Conservation (phyloP, 331 rosid genomes). For the Pyracantha coccinea region DNA sequence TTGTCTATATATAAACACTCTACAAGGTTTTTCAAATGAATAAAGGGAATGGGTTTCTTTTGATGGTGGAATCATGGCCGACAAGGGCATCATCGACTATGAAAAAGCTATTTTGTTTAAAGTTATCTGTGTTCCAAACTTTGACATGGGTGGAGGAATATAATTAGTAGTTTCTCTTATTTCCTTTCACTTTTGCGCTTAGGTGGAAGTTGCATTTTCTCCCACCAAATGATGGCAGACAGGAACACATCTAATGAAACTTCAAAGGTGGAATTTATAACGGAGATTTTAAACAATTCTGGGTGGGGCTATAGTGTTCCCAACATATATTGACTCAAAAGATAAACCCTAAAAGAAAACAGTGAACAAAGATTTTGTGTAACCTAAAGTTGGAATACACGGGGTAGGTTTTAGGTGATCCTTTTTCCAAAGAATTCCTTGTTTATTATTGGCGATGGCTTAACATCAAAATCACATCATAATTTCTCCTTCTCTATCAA, state of each 20-base stretch:
- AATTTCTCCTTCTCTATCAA: background rate
- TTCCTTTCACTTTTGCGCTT: slow-evolving; percentile 19
- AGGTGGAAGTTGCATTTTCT: slow-evolving; percentile 40
- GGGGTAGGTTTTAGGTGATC: slow-evolving; percentile 31
- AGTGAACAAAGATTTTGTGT: slow-evolving; percentile 29
- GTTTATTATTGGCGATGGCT: slow-evolving; percentile 10
- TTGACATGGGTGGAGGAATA: slow-evolving; percentile 57
- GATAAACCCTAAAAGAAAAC: slow-evolving; percentile 25
- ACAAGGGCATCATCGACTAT: slow-evolving; percentile 63
- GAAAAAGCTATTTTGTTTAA: slow-evolving; percentile 49
- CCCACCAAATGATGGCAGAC: slow-evolving; percentile 66
- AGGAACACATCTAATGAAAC: slow-evolving; percentile 67
- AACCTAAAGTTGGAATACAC: slow-evolving; percentile 41
- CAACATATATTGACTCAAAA: slow-evolving; percentile 16
- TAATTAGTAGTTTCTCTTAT: slow-evolving; percentile 14
- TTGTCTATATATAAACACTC: background rate
- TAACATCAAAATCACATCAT: background rate
- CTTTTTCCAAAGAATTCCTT: slow-evolving; percentile 24
- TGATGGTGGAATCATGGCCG: slow-evolving; percentile 72
- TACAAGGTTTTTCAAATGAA: background rate
- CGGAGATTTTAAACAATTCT: slow-evolving; percentile 10
- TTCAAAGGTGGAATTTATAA: slow-evolving; percentile 34
- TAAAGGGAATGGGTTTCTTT: slow-evolving; percentile 16
- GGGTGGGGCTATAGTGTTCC: slow-evolving; percentile 61
- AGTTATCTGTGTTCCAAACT: slow-evolving; percentile 64